Evolutionary conservation across 768 basidiomycete genomes (phyloP), one percentile per base, ranked within the genome.

Genomic region (Galerina marginata): DNA sequence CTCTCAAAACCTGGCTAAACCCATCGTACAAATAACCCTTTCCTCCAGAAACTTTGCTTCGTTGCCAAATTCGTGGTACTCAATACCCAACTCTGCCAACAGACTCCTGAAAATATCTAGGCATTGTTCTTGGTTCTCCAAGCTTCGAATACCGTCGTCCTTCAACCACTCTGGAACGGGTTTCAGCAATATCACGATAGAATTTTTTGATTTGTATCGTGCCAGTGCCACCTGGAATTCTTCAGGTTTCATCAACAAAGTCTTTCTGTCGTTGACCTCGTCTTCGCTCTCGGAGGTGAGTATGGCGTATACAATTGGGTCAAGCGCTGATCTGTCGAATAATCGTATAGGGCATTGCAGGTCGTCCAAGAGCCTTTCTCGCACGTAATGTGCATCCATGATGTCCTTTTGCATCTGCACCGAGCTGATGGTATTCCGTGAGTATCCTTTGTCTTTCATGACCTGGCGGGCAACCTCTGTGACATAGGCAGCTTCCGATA

Each of bases 381-480:
- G 75, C 33, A 73, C 64, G 59, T 86, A 60, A 58, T 90, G 86
- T 1, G 82, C 84, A 6, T 77, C 59, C 82, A 89, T 80, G 52
- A 91, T 90, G 6, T 83, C 84, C 43, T 71, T 62, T 69, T 90
- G 88, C 88, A 91, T 89, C 58, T 83, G 77, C 39, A 86, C 68
- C 47, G 71, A 77, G 10, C 74, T 76, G 20, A 84, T 77, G 54
- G 86, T 78, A 23, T 77, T 67, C 38, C 87, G 76, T 16, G 83
- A 84, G 64, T 83, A 88, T 0, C 86, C 86, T 16, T 77, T 75
- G 7, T 64, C 66, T 54, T 67, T 73, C 81, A 91, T 87, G 42
- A 90, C 80, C 25, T 74, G 69, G 29, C 89, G 77, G 2, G 89
- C 89, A 20, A 87, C 83, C 70, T 91, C 89, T 23, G 75, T 83